Conservation (phyloP, 1,284 basidiomycete species). For the Farysia itapuensis region DNA sequence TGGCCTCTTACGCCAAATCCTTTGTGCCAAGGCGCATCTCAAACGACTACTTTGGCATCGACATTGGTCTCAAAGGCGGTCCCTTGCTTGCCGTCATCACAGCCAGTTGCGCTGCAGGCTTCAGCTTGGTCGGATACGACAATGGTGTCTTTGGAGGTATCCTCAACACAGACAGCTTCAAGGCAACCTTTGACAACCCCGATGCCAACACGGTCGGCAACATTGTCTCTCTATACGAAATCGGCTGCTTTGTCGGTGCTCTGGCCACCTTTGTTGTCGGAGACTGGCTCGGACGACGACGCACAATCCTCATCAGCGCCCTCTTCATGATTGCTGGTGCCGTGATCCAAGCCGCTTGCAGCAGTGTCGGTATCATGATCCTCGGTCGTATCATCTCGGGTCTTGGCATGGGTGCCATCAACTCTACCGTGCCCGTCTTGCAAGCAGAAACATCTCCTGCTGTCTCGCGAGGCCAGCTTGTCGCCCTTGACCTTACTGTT, state of each 20-base stretch:
- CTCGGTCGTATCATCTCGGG: conserved; percentile 45
- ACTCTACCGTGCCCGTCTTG: conserved; percentile 51
- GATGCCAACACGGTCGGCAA: conserved; percentile 24
- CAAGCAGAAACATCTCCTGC: conserved; percentile 44
- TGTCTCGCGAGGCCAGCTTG: conserved; percentile 38
- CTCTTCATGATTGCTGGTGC: conserved; percentile 27
- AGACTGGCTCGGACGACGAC: conserved; percentile 9
- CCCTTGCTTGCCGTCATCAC: conserved; percentile 6
- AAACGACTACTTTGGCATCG: too few species aligned
- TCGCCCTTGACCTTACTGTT: conserved; percentile 42
- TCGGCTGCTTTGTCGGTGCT: conserved; percentile 21
- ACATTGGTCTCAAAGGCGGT: conserved; percentile 11
- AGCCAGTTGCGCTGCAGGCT: conserved; percentile 63
- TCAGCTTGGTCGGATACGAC: conserved; percentile 70
- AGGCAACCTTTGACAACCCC: conserved; percentile 36
- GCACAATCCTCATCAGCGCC: conserved; percentile 4
- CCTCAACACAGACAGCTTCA: conserved; percentile 88
- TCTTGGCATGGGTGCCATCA: conserved; percentile 50
- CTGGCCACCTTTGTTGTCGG: conserved; percentile 8
- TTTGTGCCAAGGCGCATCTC: too few species aligned
- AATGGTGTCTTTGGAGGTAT: conserved; percentile 66
- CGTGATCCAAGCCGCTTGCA: conserved; percentile 27
- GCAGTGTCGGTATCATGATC: conserved; percentile 21
- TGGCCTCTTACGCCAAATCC: too few species aligned
- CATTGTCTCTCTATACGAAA: conserved; percentile 23